Evolutionary conservation across 1,139 yeast genomes (phyloP), one percentile per base, ranked within the genome.

Genomic region (Candida sp.): DNA sequence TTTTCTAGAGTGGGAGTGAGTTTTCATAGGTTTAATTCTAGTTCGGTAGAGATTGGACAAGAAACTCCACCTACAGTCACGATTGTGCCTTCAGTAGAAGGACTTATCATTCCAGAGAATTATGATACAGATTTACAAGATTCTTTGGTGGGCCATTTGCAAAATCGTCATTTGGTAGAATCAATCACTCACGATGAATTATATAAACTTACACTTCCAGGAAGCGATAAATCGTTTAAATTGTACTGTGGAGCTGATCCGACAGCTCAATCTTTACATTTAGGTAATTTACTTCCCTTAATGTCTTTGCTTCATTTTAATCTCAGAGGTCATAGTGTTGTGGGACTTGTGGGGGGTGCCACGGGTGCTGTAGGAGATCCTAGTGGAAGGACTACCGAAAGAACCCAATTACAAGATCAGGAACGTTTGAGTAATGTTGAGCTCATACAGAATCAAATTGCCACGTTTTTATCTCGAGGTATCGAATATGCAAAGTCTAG

Each of bases 281-380:
- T 93, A 49, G 99, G 99, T 1, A 93, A 93, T 56, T 66, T 95
- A 45, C 70, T 93, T 36, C 99, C 99, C 1, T 66, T 93, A 50
- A 80, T 95, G 83, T 82, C 89, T 3, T 66, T 91, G 38, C 70
- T 93, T 39, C 97, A 95, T 60, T 91, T 90, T 61, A 81, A 81
- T 50, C 66, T 91, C 33, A 69, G 95, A 32, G 99, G 99, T 1
- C 96, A 91, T 59, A 79, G 80, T 51, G 81, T 89, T 8, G 81
- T 83, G 8, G 90, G 95, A 0, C 63, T 95, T 11, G 88, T 93
- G 5, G 99, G 99, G 7, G 99, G 98, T n/a, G 99, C 98, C 7
- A 93, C 99, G 0, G 98, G 97, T 3, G 79, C 81, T 12, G 96
- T 93, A 1, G 99, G 99, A 5, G 99, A 93, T 61, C 99, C 99